A percentile compares a stretch with the other conserved stretches of the same genome.
Evolutionary conservation across 2,329 filamentous ascomycete genomes (phyloP).

Genomic region (Phialocephala sp.): DNA sequence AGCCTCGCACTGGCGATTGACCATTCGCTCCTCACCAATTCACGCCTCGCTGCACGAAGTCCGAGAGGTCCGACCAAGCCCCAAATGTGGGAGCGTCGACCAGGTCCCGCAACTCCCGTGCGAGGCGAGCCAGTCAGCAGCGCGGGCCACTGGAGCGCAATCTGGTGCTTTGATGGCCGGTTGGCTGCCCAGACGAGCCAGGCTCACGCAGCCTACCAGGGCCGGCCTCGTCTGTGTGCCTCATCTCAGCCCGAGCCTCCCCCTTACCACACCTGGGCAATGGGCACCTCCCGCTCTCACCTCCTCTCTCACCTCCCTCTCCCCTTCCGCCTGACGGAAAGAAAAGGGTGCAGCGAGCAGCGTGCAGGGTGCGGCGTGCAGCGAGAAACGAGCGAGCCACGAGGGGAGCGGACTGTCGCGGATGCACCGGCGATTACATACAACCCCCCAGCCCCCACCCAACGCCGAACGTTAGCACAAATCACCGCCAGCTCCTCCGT

Average conservation of each 20-base stretch:
- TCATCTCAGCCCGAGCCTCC: slow-evolving; percentile 5
- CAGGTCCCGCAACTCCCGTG: slow-evolving; percentile 2
- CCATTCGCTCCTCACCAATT: not conserved
- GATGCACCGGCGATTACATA: slow-evolving; percentile 24
- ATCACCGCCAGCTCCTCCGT: not conserved
- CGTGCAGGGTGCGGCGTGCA: too few species aligned
- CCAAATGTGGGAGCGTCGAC: not conserved
- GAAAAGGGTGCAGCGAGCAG: not conserved
- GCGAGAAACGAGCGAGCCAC: not conserved
- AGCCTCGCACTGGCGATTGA: not conserved
- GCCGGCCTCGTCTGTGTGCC: not conserved
- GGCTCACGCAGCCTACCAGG: too few species aligned
- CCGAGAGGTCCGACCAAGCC: not conserved
- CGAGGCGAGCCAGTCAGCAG: not conserved
- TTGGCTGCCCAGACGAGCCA: not conserved
- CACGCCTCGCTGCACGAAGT: not conserved
- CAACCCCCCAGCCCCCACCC: not conserved
- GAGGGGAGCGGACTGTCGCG: too few species aligned
- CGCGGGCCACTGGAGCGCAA: not conserved
- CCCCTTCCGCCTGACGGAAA: not conserved
- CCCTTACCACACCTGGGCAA: not conserved
- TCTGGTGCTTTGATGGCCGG: not conserved
- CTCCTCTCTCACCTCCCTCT: too few species aligned
- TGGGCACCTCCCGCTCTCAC: too few species aligned
- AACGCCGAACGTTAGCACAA: not conserved